These are phyloP conservation scores for Croton setiger DNA, from an alignment of 441 rosid genomes.

Conservation along the genomic window DNA sequence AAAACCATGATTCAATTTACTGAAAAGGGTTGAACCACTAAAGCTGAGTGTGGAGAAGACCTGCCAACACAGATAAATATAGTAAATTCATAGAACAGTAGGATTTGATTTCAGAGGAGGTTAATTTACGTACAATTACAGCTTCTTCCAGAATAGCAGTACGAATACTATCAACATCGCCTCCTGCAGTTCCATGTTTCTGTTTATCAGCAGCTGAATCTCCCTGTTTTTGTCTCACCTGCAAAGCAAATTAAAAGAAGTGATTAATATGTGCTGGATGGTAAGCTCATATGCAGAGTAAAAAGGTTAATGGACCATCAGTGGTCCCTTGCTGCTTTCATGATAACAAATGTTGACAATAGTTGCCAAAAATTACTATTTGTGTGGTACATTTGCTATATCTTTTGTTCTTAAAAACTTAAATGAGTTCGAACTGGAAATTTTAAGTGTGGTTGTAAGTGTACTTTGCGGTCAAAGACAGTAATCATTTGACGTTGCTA, in stretches of 20 bases:
- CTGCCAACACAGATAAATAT: conserved; percentile 37
- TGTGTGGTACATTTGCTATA: not conserved
- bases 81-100: conserved; percentile 7
- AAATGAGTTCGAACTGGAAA: too few relatives aligned
- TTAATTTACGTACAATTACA: conserved; percentile 57
- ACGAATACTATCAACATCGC: conserved; percentile 68
- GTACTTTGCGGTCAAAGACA: too few relatives aligned
- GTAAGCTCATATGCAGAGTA: not conserved
- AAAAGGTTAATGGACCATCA: not conserved
- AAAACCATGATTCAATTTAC: conserved; percentile 64
- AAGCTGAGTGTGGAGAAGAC: conserved; percentile 94
- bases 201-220: conserved; percentile 62
- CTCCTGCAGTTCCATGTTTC: conserved; percentile 65
- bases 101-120: conserved; percentile 19
- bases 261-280: not conserved
- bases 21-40: conserved; percentile 78
- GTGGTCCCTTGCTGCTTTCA: not conserved
- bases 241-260: conserved; percentile 19
- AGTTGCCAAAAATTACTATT: not conserved
- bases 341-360: not conserved
- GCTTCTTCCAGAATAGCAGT: conserved; percentile 83
- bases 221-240: conserved; percentile 70
- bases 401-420: not conserved
- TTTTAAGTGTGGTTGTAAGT: not conserved
- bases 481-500: not conserved